Conservation (phyloP, 2,329 filamentous ascomycete genomes). For the Gnomoniopsis sp. region DNA sequence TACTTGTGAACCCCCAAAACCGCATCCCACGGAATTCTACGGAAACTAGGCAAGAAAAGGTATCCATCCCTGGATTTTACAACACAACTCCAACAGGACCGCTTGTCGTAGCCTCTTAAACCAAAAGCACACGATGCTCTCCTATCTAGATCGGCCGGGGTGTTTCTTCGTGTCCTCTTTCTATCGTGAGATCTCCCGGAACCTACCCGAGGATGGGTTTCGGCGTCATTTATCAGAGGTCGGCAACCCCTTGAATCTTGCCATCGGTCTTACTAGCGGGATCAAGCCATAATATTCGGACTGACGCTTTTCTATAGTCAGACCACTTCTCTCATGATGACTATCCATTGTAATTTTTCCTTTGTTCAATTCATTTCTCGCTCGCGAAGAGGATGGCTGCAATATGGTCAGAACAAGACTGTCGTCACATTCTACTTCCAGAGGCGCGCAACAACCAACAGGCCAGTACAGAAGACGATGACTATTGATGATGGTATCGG, state of each 20-base stretch:
- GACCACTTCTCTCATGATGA: slow-evolving; percentile 15
- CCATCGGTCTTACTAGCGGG: neutral
- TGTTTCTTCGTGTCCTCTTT: neutral
- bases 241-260: neutral
- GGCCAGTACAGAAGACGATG: no score
- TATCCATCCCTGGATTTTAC: neutral
- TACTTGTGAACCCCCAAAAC: neutral
- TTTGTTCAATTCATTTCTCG: neutral
- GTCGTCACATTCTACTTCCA: no score
- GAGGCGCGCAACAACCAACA: no score
- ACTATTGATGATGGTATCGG: no score
- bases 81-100: neutral
- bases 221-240: neutral
- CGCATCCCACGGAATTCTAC: neutral
- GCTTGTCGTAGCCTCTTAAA: neutral
- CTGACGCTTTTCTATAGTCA: neutral
- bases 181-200: neutral
- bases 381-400: neutral
- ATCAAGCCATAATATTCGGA: neutral
- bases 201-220: neutral
- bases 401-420: neutral
- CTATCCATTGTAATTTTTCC: neutral
- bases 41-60: neutral
- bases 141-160: neutral
- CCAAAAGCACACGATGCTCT: no score